Percentiles rank a stretch among this genome's conserved stretches.
Conservation (phyloP, 345 rosid genomes). For the Eucalyptus regnans region DNA sequence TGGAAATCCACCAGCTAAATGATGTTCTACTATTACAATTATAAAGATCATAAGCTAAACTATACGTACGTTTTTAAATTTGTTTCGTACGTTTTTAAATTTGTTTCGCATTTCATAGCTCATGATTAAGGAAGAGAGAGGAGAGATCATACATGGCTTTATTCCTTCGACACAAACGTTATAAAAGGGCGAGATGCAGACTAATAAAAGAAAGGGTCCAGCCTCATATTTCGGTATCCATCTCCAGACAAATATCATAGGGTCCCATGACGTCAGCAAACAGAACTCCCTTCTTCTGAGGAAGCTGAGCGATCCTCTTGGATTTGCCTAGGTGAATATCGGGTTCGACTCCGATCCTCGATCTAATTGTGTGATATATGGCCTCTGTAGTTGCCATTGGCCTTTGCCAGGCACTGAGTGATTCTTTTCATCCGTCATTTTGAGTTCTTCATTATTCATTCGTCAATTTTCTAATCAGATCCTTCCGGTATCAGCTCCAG, state of each 20-base stretch:
- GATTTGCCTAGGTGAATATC: background rate
- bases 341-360: background rate
- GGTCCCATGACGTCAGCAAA: background rate
- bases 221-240: slow-evolving; percentile 1
- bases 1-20: background rate
- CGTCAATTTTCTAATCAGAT: background rate
- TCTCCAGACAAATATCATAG: background rate
- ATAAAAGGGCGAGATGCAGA: background rate
- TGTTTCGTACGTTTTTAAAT: background rate
- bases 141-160: background rate
- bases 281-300: slow-evolving; percentile 2
- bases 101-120: background rate
- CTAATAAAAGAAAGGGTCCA: background rate
- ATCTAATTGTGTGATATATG: background rate
- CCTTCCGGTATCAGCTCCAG: background rate
- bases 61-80: background rate
- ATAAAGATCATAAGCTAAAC: background rate
- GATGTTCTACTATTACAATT: background rate
- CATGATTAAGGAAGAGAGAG: background rate
- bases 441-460: background rate
- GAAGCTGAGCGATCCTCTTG: slow-evolving; percentile 1
- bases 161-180: background rate
- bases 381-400: background rate
- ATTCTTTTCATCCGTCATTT: background rate
- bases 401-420: background rate